A percentile compares a stretch with the other conserved stretches of the same genome.
Evolutionary conservation across 2,329 filamentous ascomycete species (phyloP).

Genomic region (Xylaria sp.): DNA sequence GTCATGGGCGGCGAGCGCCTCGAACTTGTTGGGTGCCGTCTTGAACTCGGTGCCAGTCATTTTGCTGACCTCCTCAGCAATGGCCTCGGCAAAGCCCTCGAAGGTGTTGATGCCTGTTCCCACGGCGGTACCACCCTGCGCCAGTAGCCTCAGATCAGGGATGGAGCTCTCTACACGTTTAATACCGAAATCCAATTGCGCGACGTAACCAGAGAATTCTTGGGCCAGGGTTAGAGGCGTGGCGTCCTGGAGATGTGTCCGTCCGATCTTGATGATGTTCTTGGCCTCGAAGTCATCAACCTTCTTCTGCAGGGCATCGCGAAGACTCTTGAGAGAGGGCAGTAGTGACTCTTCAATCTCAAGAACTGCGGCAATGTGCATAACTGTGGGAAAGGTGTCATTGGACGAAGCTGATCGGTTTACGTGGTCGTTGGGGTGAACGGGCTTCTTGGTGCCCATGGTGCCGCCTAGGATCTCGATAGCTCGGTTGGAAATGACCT

Average conservation of each 20-base stretch:
- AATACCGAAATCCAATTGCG: conserved; percentile 91
- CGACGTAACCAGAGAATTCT: conserved; percentile 97
- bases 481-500: conserved; percentile 98
- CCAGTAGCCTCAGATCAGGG: conserved; percentile 85
- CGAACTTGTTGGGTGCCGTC: conserved; percentile 99
- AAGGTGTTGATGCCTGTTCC: conserved; percentile 98
- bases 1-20: conserved; percentile 94
- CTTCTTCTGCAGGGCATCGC: conserved; percentile 87
- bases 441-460: conserved; percentile 97
- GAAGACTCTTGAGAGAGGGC: conserved; percentile 82
- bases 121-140: conserved; percentile 95
- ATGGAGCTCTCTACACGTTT: conserved; percentile 85
- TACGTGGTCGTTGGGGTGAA: conserved; percentile 99
- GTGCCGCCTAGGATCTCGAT: conserved; percentile 95
- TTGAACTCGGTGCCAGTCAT: conserved; percentile 94
- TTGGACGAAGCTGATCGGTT: conserved; percentile 99
- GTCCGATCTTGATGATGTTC: conserved; percentile 98
- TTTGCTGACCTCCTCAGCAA: conserved; percentile 89
- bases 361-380: conserved; percentile 98
- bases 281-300: conserved; percentile 83
- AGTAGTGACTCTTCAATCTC: conserved; percentile 89
- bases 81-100: conserved; percentile 91
- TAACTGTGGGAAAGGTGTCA: conserved; percentile 99
- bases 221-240: conserved; percentile 95
- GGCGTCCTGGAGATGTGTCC: conserved; percentile 96